These are phyloP conservation scores for Brassica nigra DNA, from an alignment of 345 rosid genomes.

Conservation along the genomic window DNA sequence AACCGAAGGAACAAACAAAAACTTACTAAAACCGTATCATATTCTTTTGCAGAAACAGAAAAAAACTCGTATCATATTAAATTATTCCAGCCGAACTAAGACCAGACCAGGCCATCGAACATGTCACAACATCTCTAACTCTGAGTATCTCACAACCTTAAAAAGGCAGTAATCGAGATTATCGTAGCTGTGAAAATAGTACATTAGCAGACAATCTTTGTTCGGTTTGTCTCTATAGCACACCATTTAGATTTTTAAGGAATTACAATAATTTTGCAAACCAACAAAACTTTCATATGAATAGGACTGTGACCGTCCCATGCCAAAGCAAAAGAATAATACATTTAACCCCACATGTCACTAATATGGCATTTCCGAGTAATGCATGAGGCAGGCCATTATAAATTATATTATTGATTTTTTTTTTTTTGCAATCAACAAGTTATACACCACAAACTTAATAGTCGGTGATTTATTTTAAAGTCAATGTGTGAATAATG, in stretches of 20 bases:
- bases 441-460: slow-evolving; percentile 8
- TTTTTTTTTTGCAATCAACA: slow-evolving; percentile 12
- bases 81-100: background rate
- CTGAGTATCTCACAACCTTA: background rate
- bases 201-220: slow-evolving; percentile 26
- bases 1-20: background rate
- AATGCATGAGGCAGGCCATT: slow-evolving; percentile 8
- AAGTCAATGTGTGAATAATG: slow-evolving; percentile 32
- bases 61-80: background rate
- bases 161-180: background rate
- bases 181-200: background rate
- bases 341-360: slow-evolving; percentile 32
- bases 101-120: slow-evolving; percentile 3
- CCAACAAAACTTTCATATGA: slow-evolving; percentile 20
- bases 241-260: slow-evolving; percentile 20
- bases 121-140: slow-evolving; percentile 9
- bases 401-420: background rate
- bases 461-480: slow-evolving; percentile 29
- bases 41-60: too few relatives aligned
- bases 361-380: slow-evolving; percentile 22
- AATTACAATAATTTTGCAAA: slow-evolving; percentile 29
- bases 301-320: slow-evolving; percentile 32
- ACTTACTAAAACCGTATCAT: background rate
- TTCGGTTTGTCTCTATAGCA: slow-evolving; percentile 26
- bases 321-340: slow-evolving; percentile 22